Percentiles rank a stretch among this genome's conserved stretches.
These are phyloP conservation scores for Aspergillus latus DNA, from an alignment of 2,329 filamentous ascomycete genomes.

Conservation along the genomic window DNA sequence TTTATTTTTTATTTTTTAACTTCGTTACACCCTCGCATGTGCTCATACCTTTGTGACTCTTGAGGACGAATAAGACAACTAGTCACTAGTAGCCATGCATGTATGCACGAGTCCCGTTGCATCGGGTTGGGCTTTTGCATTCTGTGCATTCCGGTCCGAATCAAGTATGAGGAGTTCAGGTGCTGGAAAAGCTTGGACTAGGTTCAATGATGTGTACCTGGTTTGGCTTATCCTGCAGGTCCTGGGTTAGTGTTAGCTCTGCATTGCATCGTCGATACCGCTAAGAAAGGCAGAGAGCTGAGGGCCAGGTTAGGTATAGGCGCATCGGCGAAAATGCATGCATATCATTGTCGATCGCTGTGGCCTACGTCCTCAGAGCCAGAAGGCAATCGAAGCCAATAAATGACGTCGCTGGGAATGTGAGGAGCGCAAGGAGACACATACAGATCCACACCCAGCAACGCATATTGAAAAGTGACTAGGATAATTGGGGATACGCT, in stretches of 20 bases:
- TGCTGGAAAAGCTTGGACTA: constrained; percentile 2
- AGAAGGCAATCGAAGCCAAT: not conserved
- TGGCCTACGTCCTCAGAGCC: constrained; percentile 2
- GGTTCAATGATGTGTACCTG: constrained; percentile 7
- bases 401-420: constrained; percentile 22
- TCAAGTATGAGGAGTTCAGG: not conserved
- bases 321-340: not conserved
- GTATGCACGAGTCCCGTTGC: constrained; percentile 1
- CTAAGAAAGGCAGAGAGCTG: not conserved
- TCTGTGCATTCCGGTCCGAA: constrained; percentile 11
- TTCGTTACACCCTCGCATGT: not conserved
- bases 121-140: not conserved
- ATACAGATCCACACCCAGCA: not conserved
- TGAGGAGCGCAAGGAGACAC: constrained; percentile 6
- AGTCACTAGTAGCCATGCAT: constrained; percentile 8
- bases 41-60: constrained; percentile 2
- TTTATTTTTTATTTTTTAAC: not conserved
- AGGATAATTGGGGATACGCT: not conserved
- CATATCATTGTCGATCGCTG: constrained; percentile 2
- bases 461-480: not conserved
- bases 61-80: not conserved
- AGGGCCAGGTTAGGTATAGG: not conserved
- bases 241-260: not conserved
- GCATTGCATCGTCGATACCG: not conserved
- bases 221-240: not conserved